Evolutionary conservation across 345 rosid genomes (phyloP), one percentile per base, ranked within the genome.

Genomic region (Gynandropsis gynandra): DNA sequence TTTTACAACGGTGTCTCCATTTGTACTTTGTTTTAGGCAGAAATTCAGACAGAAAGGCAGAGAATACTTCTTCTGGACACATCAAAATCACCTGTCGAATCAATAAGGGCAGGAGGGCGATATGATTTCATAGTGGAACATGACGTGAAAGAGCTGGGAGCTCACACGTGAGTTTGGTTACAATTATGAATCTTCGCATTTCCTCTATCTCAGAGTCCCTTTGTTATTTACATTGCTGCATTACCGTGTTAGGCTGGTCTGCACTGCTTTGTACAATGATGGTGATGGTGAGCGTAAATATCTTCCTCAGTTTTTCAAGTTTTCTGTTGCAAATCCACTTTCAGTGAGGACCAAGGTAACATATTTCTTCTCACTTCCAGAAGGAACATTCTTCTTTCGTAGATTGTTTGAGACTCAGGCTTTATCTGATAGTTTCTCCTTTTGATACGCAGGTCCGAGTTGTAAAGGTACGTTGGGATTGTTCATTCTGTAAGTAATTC

Each of bases 71-170:
- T 87, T 35, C 42, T 92, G 54, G 96, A 92, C 61, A 81, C 96
- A 1, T 79, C 98, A 14, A 92, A 87, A 64, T 64, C 81, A 3
- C 89, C 98, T 1, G 96, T 92, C 18, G 96, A 92, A 67, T 68
- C 95, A 0, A 81, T 92, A 43, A 80, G 96, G 14, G 80, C 89
- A 0, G 86, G 82, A 2, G 98, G 95, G 13, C 95, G 88, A 33
- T 92, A 92, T 50, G 97, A 92, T 70, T 92, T 92, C 71, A 82
- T 92, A 15, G 94, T 92, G 12, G 98, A 92, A 47, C 95, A 92
- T 58, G 98, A 92, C 62, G 95, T 92, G 6, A 87, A 92, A 83
- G 98, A 87, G 74, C 95, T 92, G 7, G 98, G 98, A 38, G 88
- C 98, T 74, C 95, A 92, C 73, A 92, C 97, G 97, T 92, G 43